Evolutionary conservation across 129 eudicot species (phyloP).

Genomic region (Flaveria sonorensis): DNA sequence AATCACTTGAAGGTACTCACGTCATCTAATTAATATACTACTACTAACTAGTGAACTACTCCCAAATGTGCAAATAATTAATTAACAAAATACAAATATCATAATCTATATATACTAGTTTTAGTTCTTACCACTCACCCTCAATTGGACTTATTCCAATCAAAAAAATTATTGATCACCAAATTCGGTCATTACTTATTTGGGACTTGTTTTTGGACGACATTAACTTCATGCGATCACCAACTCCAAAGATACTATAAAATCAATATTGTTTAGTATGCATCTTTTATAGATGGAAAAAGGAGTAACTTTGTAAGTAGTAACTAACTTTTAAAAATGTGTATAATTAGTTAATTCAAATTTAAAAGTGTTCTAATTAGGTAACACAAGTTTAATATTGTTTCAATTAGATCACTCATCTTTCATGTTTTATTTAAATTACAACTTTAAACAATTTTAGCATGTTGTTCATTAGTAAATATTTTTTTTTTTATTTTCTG

Average conservation of each 20-base stretch:
- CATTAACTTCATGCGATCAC: constrained; percentile 6
- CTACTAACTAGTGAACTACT: constrained; percentile 3
- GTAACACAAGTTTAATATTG: too few relatives aligned
- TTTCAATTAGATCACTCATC: too few relatives aligned
- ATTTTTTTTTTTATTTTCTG: too few relatives aligned
- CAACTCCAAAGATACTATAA: neutral
- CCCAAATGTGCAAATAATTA: neutral
- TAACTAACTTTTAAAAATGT: too few relatives aligned
- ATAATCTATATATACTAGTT: constrained; percentile 20
- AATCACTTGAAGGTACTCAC: too few relatives aligned
- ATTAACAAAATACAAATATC: constrained; percentile 27
- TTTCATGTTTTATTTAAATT: too few relatives aligned
- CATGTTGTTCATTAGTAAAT: too few relatives aligned
- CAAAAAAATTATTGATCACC: constrained; percentile 23
- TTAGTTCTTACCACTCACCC: constrained; percentile 23
- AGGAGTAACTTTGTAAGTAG: too few relatives aligned
- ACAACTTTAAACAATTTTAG: too few relatives aligned
- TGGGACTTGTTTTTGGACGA: constrained; percentile 29
- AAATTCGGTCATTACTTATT: constrained; percentile 30
- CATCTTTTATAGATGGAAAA: neutral
- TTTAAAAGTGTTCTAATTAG: too few relatives aligned
- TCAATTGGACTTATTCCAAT: constrained; percentile 31
- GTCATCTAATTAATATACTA: neutral
- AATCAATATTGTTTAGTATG: too few relatives aligned
- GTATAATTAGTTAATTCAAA: too few relatives aligned